Conservation (phyloP, 2,329 filamentous ascomycete species). For the Colletotrichum trifolii region DNA sequence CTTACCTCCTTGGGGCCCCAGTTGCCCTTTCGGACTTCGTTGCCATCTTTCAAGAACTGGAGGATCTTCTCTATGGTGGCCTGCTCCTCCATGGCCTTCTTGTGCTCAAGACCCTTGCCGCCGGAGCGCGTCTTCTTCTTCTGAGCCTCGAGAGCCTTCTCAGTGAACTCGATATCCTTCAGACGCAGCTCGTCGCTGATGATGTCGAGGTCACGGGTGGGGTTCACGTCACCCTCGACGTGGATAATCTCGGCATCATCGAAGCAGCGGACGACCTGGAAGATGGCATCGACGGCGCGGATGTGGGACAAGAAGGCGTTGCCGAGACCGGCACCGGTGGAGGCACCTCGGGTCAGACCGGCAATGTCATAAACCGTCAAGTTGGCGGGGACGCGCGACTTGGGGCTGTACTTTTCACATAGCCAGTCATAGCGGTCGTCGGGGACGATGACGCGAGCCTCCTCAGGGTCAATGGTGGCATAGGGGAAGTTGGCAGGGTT, state of each 20-base stretch:
- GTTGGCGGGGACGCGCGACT: conserved; percentile 96
- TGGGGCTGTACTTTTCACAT: conserved; percentile 95
- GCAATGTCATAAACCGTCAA: conserved; percentile 99
- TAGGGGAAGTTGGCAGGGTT: conserved; percentile 99
- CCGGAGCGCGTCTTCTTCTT: conserved; percentile 96
- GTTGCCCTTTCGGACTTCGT: conserved; percentile 90
- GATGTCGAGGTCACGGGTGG: conserved; percentile 91
- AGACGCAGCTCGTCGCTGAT: conserved; percentile 96
- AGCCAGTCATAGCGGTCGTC: conserved; percentile 98
- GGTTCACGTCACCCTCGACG: conserved; percentile 98
- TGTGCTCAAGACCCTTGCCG: conserved; percentile 96
- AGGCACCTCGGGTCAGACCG: conserved; percentile 93
- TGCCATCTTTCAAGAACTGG: conserved; percentile 83
- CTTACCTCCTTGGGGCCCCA: conserved; percentile 97
- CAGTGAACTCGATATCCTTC: conserved; percentile 98
- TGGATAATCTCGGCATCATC: conserved; percentile 99
- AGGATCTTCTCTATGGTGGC: conserved; percentile 93
- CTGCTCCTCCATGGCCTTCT: conserved; percentile 95
- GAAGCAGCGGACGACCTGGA: conserved; percentile 96
- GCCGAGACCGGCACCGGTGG: conserved; percentile 95
- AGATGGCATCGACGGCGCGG: conserved; percentile 96
- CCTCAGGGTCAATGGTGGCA: conserved; percentile 98
- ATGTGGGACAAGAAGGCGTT: conserved; percentile 99
- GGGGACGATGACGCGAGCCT: conserved; percentile 95
- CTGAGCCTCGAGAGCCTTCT: conserved; percentile 92